Conservation (phyloP, 73 alveolate genomes). For the Blepharisma stoltei region DNA sequence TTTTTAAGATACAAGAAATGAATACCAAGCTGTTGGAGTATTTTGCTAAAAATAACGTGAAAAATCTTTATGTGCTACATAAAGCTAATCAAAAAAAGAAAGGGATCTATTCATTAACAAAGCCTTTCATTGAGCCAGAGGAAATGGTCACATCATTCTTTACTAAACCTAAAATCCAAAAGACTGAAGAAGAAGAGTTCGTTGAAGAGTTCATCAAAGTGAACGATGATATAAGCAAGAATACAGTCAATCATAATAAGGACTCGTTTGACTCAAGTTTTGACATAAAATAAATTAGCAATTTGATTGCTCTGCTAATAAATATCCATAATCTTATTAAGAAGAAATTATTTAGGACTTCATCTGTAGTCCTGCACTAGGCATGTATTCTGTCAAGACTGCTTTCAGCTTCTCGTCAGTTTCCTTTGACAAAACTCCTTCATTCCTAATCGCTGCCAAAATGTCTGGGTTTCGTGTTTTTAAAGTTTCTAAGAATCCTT, state of each 20-base stretch:
- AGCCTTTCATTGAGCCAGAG: not conserved
- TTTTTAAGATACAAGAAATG: not conserved
- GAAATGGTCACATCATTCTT: not conserved
- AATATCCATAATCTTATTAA: too few relatives aligned
- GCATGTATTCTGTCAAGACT: slow-evolving; percentile 71
- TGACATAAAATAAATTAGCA: too few relatives aligned
- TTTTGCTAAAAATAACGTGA: not conserved
- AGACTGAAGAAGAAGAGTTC: not conserved
- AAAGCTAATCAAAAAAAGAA: not conserved
- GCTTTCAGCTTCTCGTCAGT: slow-evolving; percentile 64
- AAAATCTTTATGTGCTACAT: slow-evolving; percentile 4
- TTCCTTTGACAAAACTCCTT: slow-evolving; percentile 33
- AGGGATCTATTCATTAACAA: not conserved
- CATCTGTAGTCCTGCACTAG: slow-evolving; percentile 55
- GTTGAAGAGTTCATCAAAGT: not conserved
- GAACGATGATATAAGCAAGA: too few relatives aligned
- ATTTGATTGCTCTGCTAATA: too few relatives aligned
- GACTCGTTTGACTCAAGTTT: too few relatives aligned
- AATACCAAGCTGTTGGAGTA: not conserved
- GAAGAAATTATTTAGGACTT: slow-evolving; percentile 26
- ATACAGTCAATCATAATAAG: too few relatives aligned
- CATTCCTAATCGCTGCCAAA: slow-evolving; percentile 65
- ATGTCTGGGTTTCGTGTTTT: slow-evolving; percentile 71
- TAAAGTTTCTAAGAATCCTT: slow-evolving; percentile 61
- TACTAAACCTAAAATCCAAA: not conserved